phyloP scores from a whole-genome alignment of 2,329 filamentous ascomycete genomes.

The Fusarium dlaminii region DNA sequence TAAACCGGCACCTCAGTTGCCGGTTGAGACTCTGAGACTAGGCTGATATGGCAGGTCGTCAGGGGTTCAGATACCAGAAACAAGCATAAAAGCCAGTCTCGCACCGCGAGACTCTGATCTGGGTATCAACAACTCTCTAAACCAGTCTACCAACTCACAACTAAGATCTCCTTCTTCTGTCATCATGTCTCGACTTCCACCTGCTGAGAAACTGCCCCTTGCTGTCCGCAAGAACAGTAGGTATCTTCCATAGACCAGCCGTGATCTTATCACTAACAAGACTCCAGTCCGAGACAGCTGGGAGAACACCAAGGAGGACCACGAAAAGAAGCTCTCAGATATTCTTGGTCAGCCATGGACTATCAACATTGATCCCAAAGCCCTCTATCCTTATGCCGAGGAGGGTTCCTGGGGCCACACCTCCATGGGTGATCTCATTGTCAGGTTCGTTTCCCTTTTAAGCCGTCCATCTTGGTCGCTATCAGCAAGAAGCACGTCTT shows the following conservation, averaged over 20 bases:
- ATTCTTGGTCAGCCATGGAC: constrained; percentile 60
- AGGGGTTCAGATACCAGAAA: constrained; percentile 3
- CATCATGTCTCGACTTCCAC: constrained; percentile 50
- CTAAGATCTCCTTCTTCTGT: background rate
- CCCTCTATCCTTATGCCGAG: constrained; percentile 58
- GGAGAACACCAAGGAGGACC: constrained; percentile 57
- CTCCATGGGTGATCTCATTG: constrained; percentile 56
- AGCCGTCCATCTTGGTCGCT: background rate
- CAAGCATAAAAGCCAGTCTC: constrained; percentile 16
- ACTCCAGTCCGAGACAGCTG: constrained; percentile 61
- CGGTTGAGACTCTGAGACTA: background rate
- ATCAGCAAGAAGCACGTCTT: background rate
- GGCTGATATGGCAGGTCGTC: background rate
- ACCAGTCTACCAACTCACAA: background rate
- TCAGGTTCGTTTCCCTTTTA: constrained; percentile 46
- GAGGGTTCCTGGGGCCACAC: constrained; percentile 53
- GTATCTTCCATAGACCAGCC: constrained; percentile 14
- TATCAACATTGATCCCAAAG: constrained; percentile 57
- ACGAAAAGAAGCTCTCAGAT: constrained; percentile 56
- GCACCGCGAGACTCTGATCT: background rate
- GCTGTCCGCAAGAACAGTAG: constrained; percentile 61
- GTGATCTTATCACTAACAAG: background rate
- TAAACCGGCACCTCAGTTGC: background rate
- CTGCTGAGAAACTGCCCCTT: constrained; percentile 61
- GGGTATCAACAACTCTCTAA: background rate